Conservation (phyloP, 2,329 filamentous ascomycete genomes). For the Alternaria ethzedia region DNA sequence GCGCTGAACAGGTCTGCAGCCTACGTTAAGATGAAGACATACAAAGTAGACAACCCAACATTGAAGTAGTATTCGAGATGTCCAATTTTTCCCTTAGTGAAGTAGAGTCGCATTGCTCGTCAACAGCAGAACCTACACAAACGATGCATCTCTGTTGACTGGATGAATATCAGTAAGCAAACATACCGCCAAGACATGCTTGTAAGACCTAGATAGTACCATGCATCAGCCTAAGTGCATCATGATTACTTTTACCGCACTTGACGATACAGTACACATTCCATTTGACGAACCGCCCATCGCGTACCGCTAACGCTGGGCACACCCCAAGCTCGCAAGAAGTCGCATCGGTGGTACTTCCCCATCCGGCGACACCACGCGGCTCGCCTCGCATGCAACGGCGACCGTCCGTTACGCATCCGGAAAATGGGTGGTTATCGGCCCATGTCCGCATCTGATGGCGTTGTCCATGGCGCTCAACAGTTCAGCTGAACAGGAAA, state of each 20-base stretch:
- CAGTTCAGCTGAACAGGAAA: constrained; percentile 4
- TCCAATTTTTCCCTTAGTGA: not conserved
- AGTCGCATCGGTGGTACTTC: not conserved
- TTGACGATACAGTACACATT: not conserved
- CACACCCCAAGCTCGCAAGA: not conserved
- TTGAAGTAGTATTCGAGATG: not conserved
- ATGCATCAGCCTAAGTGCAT: not conserved
- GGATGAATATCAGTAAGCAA: not conserved
- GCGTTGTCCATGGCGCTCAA: constrained; percentile 1
- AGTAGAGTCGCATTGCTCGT: not conserved
- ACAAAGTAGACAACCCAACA: not conserved
- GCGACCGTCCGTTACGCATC: not conserved
- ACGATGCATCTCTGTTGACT: not conserved
- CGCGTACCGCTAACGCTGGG: not conserved
- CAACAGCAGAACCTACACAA: not conserved
- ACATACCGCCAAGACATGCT: not conserved
- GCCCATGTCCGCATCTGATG: not conserved
- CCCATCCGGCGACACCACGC: not conserved
- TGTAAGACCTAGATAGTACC: not conserved
- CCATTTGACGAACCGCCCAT: not conserved
- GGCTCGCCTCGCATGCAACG: not conserved
- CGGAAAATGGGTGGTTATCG: not conserved
- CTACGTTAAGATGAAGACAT: not conserved
- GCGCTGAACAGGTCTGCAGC: not conserved
- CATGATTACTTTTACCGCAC: not conserved